Conservation (phyloP, 208 protist species). For the Leishmania arabica region DNA sequence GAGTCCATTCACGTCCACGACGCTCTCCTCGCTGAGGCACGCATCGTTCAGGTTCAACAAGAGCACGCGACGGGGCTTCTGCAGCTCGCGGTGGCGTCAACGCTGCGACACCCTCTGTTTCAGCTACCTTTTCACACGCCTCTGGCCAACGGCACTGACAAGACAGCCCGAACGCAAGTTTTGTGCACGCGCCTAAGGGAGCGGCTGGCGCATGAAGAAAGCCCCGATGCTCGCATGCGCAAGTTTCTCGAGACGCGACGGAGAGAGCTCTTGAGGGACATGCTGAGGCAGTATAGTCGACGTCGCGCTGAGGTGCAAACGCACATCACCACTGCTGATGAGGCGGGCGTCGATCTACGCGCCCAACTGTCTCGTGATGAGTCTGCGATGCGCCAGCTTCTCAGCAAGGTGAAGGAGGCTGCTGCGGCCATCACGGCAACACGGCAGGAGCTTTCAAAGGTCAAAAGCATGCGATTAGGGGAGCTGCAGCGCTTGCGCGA, state of each 20-base stretch:
- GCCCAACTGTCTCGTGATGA: not conserved
- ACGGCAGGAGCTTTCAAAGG: not conserved
- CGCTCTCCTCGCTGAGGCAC: slow-evolving; percentile 51
- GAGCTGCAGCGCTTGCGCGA: not conserved
- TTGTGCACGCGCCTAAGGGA: not conserved
- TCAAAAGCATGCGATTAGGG: not conserved
- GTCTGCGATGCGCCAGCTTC: not conserved
- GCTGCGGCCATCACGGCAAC: not conserved
- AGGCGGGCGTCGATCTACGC: not conserved
- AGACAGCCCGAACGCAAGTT: not conserved
- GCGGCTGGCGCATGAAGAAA: not conserved
- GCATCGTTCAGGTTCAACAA: slow-evolving; percentile 41
- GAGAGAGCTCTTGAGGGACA: not conserved
- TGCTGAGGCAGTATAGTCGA: not conserved
- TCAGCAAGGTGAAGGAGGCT: not conserved
- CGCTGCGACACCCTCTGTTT: not conserved
- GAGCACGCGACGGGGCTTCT: slow-evolving; percentile 20
- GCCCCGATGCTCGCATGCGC: not conserved
- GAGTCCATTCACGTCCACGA: slow-evolving; percentile 41
- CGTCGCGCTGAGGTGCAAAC: too few relatives aligned
- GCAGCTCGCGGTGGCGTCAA: not conserved
- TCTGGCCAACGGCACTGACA: not conserved
- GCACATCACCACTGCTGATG: not conserved
- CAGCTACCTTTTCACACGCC: not conserved
- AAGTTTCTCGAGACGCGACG: not conserved